Percentiles rank a stretch among this genome's conserved stretches.
These are phyloP conservation scores for Ophiostoma himal-ulmi DNA, from an alignment of 2,329 filamentous ascomycete genomes.

Conservation along the genomic window DNA sequence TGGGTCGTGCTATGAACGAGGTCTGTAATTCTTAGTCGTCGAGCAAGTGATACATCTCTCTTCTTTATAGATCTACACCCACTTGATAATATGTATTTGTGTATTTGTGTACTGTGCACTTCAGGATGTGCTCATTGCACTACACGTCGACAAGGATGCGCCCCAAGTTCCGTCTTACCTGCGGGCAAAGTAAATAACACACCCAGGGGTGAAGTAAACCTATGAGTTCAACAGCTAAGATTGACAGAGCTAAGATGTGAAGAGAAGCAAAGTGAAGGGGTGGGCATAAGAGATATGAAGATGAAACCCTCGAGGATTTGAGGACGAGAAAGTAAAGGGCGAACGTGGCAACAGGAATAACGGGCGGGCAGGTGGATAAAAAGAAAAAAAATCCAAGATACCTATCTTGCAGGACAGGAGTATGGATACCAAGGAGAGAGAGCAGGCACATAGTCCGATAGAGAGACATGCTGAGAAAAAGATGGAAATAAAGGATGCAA, in stretches of 20 bases:
- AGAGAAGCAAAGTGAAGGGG: background rate
- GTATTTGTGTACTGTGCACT: background rate
- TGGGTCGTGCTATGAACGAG: slow-evolving; percentile 27
- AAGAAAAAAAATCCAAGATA: background rate
- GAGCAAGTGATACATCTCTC: background rate
- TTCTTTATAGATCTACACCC: background rate
- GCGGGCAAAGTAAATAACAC: background rate
- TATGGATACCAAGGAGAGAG: background rate
- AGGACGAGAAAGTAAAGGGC: background rate
- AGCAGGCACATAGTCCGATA: background rate
- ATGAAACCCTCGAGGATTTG: background rate
- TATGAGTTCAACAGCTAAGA: background rate
- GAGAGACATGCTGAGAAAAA: background rate
- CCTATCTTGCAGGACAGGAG: background rate
- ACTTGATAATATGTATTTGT: background rate
- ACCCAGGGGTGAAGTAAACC: background rate
- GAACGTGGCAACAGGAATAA: background rate
- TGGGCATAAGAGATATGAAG: background rate
- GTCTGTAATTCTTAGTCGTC: background rate
- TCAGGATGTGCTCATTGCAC: background rate
- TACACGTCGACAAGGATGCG: background rate
- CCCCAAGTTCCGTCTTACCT: background rate
- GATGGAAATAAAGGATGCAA: slow-evolving; percentile 6
- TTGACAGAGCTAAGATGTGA: background rate
- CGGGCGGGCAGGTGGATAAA: background rate